Evolutionary conservation across 73 alveolate species (phyloP).

Genomic region (Halteria grandinella): DNA sequence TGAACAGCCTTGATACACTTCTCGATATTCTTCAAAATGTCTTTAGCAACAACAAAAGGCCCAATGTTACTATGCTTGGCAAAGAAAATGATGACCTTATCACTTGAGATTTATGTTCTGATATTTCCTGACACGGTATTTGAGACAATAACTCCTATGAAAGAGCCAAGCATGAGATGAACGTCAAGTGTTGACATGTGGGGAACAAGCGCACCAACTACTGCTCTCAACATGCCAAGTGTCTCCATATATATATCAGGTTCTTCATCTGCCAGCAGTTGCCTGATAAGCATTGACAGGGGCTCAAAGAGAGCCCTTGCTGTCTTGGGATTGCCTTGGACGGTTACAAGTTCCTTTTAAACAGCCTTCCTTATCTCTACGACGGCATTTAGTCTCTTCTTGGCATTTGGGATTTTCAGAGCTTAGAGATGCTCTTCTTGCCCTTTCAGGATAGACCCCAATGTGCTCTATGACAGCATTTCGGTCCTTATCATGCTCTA

Average conservation of each 20-base stretch:
- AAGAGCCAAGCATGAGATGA: slow-evolving; percentile 63
- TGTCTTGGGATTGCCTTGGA: not conserved
- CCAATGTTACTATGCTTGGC: slow-evolving; percentile 74
- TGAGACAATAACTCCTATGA: slow-evolving; percentile 59
- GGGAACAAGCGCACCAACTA: slow-evolving; percentile 57
- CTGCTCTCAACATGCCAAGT: slow-evolving; percentile 34
- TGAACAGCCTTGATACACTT: slow-evolving; percentile 40
- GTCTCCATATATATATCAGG: slow-evolving; percentile 65
- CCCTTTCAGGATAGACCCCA: not conserved
- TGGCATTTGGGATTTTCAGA: slow-evolving; percentile 55
- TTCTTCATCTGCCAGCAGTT: slow-evolving; percentile 46
- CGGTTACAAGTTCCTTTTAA: slow-evolving; percentile 17
- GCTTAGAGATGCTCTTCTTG: slow-evolving; percentile 33
- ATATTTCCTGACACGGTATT: slow-evolving; percentile 56
- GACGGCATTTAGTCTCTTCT: slow-evolving; percentile 60
- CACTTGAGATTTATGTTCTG: slow-evolving; percentile 63
- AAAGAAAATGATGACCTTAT: slow-evolving; percentile 64
- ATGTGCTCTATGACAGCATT: slow-evolving; percentile 8
- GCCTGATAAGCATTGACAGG: slow-evolving; percentile 52
- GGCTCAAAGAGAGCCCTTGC: slow-evolving; percentile 61
- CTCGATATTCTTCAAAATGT: slow-evolving; percentile 62
- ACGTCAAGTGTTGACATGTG: slow-evolving; percentile 62
- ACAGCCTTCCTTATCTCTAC: slow-evolving; percentile 55
- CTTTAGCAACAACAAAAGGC: slow-evolving; percentile 69
- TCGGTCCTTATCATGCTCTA: slow-evolving; percentile 10